Base-by-base conservation (phyloP, 2,329 filamentous ascomycete species). In the Colletotrichum spaethianum region DNA sequence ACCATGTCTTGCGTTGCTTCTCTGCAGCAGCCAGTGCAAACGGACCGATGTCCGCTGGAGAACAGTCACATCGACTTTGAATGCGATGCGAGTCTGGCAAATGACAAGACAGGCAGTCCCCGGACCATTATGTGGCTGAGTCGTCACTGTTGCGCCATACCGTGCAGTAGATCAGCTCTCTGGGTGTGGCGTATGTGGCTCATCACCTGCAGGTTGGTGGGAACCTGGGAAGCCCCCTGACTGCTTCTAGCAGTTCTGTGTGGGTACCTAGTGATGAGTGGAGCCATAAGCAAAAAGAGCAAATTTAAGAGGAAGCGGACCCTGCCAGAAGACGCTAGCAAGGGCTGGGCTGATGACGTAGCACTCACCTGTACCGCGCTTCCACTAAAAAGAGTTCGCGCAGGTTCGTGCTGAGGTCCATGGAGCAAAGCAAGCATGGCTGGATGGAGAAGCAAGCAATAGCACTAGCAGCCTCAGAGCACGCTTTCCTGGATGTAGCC, bases 331-430 rank as follows among this genome's bases (percentile, higher is more conserved):
- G 16, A 48, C 70, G 56, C 62, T 66, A 70, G 62, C 42, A 40
- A 56, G 69, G 61, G 55, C 48, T 63, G 18, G 48, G 56, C 62
- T 71, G 61, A 73, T 73, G 70, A 73, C 70, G 70, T 73, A 73
- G 70, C 55, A 71, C 44, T 55, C 59, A 69, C 64, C 23, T 61
- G 48, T 69, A 57, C 42, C 23, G 36, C 31, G 26, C 53, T 66
- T 44, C 38, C 53, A 56, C 23, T 48, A 8, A 50, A 56, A 63
- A 70, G 46, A 70, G 59, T 60, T 72, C 53, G 44, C 60, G 59
- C 65, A 67, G 26, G 42, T 53, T 44, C 40, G 44, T 71, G 60
- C 57, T 42, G 26, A 56, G 64, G 56, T 53, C 20, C 56, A 31
- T 40, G 55, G 33, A 16, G 33, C 23, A 36, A 44, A 52, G 46